Evolutionary conservation across 2,329 filamentous ascomycete genomes (phyloP).

Genomic region (Fusarium sp.): DNA sequence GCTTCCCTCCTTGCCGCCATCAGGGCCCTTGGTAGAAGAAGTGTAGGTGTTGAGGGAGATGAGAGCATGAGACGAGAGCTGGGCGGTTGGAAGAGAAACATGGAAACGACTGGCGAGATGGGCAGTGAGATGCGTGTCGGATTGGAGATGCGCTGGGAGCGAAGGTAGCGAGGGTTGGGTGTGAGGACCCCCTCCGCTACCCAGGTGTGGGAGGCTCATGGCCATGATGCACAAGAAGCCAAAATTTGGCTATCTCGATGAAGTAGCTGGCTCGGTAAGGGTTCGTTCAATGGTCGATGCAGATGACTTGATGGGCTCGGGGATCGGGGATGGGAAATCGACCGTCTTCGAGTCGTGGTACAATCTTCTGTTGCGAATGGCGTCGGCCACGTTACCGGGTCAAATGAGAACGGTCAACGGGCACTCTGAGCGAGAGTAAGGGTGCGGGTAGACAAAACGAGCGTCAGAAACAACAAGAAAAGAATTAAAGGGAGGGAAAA

Average conservation of each 20-base stretch:
- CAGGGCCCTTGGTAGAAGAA: constrained; percentile 85
- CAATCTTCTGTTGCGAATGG: background rate
- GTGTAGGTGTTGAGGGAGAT: constrained; percentile 96
- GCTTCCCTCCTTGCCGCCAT: constrained; percentile 92
- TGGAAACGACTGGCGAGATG: constrained; percentile 93
- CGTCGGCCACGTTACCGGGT: constrained; percentile 9
- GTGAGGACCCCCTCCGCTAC: constrained; percentile 71
- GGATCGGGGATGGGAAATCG: constrained; percentile 16
- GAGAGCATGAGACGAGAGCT: constrained; percentile 90
- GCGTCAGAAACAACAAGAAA: constrained; percentile 34
- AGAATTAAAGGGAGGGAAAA: constrained; percentile 23
- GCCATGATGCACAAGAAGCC: constrained; percentile 66
- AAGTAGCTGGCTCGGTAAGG: constrained; percentile 17
- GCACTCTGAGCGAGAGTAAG: constrained; percentile 41
- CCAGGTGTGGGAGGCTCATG: constrained; percentile 65
- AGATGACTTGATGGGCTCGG: background rate
- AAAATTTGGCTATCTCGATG: constrained; percentile 41
- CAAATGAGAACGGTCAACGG: constrained; percentile 18
- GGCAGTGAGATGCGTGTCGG: constrained; percentile 82
- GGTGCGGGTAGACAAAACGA: constrained; percentile 42
- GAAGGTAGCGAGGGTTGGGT: constrained; percentile 89
- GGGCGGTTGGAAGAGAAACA: constrained; percentile 87
- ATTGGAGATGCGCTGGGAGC: constrained; percentile 84
- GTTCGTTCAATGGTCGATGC: constrained; percentile 13
- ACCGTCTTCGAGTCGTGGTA: constrained; percentile 20